A percentile compares a stretch with the other conserved stretches of the same genome.
Evolutionary conservation across 208 protist genomes (phyloP).

Genomic region (Herpetomonas samuelpessoai): DNA sequence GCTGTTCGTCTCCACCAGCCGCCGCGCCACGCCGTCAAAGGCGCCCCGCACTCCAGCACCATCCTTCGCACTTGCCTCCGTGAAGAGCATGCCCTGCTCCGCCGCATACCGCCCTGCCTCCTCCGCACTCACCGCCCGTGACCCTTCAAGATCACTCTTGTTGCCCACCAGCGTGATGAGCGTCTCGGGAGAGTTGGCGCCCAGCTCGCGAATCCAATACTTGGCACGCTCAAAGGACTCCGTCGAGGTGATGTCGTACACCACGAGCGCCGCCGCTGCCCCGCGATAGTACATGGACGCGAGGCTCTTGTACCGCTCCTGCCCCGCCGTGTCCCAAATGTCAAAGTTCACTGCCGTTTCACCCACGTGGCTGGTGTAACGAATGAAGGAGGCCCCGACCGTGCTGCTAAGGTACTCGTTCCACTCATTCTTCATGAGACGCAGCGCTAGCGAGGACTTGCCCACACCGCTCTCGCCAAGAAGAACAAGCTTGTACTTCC

Average conservation of each 20-base stretch:
- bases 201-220: conserved; percentile 96
- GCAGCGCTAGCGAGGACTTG: conserved; percentile 87
- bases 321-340: conserved; percentile 91
- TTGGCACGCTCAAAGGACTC: conserved; percentile 94
- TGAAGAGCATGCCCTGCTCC: conserved; percentile 49
- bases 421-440: conserved; percentile 79
- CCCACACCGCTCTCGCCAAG: conserved; percentile 88
- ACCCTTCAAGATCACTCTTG: conserved; percentile 91
- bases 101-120: conserved; percentile 52
- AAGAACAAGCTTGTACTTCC: conserved; percentile 87
- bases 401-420: conserved; percentile 70
- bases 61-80: conserved; percentile 73
- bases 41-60: conserved; percentile 64
- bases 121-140: conserved; percentile 42
- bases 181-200: conserved; percentile 88
- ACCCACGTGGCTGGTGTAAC: conserved; percentile 67
- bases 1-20: conserved; percentile 56
- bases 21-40: conserved; percentile 54
- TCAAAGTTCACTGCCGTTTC: conserved; percentile 66
- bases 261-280: conserved; percentile 90
- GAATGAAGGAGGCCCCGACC: conserved; percentile 83
- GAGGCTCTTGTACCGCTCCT: conserved; percentile 88
- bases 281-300: conserved; percentile 93
- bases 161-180: conserved; percentile 94
- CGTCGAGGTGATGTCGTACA: conserved; percentile 96